phyloP scores from a whole-genome alignment of 768 basidiomycete genomes.

The Coprinopsis strossmayeri region DNA sequence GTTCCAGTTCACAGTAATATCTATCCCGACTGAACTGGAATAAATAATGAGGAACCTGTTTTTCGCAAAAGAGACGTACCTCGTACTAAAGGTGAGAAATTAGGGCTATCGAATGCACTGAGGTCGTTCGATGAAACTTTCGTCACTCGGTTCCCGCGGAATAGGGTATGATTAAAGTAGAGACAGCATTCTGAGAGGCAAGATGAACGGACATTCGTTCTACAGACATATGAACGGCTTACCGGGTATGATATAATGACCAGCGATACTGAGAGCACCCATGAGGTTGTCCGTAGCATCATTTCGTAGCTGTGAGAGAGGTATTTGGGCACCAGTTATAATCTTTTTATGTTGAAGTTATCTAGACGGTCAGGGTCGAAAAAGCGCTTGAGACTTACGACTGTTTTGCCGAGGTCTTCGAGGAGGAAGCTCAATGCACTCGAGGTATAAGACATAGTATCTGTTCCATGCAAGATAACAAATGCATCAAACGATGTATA shows the following conservation, averaged over 20 bases:
- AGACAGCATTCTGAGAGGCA: slow-evolving; percentile 61
- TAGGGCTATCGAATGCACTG: slow-evolving; percentile 79
- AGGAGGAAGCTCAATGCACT: slow-evolving; percentile 88
- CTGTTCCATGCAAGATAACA: slow-evolving; percentile 85
- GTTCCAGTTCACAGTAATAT: slow-evolving; percentile 86
- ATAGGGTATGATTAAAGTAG: slow-evolving; percentile 87
- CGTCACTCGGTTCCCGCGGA: slow-evolving; percentile 79
- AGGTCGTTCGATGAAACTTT: slow-evolving; percentile 80
- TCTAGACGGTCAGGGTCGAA: too few relatives aligned
- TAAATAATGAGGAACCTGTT: slow-evolving; percentile 5
- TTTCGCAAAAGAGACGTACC: slow-evolving; percentile 36
- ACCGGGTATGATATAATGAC: slow-evolving; percentile 91
- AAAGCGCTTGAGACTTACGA: slow-evolving; percentile 57
- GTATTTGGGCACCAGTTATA: slow-evolving; percentile 90
- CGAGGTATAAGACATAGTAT: slow-evolving; percentile 87
- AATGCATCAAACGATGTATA: slow-evolving; percentile 84
- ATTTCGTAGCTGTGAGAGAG: slow-evolving; percentile 84
- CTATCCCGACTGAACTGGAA: slow-evolving; percentile 65
- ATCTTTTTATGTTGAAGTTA: too few relatives aligned
- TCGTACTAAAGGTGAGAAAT: slow-evolving; percentile 76
- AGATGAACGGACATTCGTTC: background rate
- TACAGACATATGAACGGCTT: slow-evolving; percentile 5
- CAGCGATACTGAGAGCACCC: slow-evolving; percentile 83
- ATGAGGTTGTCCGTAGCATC: slow-evolving; percentile 92
- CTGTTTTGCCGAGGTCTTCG: slow-evolving; percentile 89